Evolutionary conservation across 1,284 basidiomycete species (phyloP).

Genomic region (Salmacisia buchloeana): DNA sequence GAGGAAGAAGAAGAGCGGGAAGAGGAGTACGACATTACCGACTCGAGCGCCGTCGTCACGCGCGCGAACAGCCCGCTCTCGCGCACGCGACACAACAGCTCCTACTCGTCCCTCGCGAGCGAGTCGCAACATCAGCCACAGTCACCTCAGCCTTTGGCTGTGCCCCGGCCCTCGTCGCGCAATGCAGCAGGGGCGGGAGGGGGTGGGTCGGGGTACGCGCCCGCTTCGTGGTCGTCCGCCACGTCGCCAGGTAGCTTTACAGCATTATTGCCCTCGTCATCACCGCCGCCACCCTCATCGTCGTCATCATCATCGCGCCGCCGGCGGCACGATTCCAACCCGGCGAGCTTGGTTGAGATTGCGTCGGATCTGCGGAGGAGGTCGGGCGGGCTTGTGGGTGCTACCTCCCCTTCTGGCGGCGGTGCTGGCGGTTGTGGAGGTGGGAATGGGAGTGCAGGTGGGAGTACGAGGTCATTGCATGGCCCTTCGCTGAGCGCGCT

Average conservation of each 20-base stretch:
- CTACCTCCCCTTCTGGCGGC: not conserved
- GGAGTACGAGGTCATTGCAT: not conserved
- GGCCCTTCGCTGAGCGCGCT: not conserved
- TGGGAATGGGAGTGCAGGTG: not conserved
- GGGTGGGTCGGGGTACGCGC: too few relatives aligned
- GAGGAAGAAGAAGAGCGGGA: conserved; percentile 21
- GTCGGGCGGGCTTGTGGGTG: not conserved
- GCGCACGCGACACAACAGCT: conserved; percentile 21
- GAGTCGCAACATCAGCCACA: conserved; percentile 13
- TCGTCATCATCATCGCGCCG: conserved; percentile 10
- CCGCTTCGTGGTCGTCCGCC: too few relatives aligned
- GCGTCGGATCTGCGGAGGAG: conserved; percentile 3
- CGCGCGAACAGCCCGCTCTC: conserved; percentile 27
- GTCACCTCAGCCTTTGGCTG: too few relatives aligned
- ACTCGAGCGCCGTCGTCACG: conserved; percentile 32
- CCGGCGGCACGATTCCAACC: not conserved
- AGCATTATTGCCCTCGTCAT: too few relatives aligned
- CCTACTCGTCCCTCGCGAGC: conserved; percentile 16
- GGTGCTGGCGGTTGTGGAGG: too few relatives aligned
- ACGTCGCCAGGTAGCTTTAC: too few relatives aligned
- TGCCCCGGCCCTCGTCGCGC: too few relatives aligned
- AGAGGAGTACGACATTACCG: conserved; percentile 47
- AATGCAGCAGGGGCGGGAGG: too few relatives aligned
- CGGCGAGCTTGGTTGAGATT: not conserved
- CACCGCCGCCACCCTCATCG: too few relatives aligned